Evolutionary conservation across 805 yeast genomes (phyloP), one percentile per base, ranked within the genome.

Genomic region (Metschnikowia reukaufii): DNA sequence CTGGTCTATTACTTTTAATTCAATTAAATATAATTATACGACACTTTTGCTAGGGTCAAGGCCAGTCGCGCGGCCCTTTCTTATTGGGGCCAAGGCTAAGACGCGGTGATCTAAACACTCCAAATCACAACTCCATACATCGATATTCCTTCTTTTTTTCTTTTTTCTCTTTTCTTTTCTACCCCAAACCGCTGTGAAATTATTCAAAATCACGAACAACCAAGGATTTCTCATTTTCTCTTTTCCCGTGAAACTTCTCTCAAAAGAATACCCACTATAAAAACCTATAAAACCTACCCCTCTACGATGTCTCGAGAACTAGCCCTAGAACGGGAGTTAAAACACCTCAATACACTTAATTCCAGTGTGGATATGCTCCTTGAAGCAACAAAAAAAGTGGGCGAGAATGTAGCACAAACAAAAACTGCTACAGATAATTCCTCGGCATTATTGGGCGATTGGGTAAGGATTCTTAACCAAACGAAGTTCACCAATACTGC

Each of bases 381-480:
- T 15, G 55, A 51, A 12, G 62, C 76, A 6, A 53, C 69, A 4
- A 56, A 54, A 23, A 50, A 44, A 17, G 61, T 72, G 1, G 63
- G 59, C 19, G 31, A 45, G 16, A 63, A 71, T 42, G 57, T 79
- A 12, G 49, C 54, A 17, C 59, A 63, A 23, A 52, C 64, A 31
- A 69, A 72, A 45, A 65, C 63, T 17, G 72, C 82, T 4, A 70
- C 81, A 36, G 72, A 69, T 33, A 72, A 74, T 25, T 74, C 83
- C 0, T 72, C 78, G 45, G 67, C 68, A 20, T 64, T 83, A 20
- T 62, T 83, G 19, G 83, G 78, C 47, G 72, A 80, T 18, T 83
- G 86, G 86, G 74, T 79, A 43, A 70, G 76, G 51, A 81, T 83
- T 40, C 71, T 83, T 17, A 81, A 85, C 13, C 86, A 83, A 56